These are phyloP conservation scores for Claviceps pazoutovae DNA, from an alignment of 2,329 filamentous ascomycete genomes.

Conservation along the genomic window DNA sequence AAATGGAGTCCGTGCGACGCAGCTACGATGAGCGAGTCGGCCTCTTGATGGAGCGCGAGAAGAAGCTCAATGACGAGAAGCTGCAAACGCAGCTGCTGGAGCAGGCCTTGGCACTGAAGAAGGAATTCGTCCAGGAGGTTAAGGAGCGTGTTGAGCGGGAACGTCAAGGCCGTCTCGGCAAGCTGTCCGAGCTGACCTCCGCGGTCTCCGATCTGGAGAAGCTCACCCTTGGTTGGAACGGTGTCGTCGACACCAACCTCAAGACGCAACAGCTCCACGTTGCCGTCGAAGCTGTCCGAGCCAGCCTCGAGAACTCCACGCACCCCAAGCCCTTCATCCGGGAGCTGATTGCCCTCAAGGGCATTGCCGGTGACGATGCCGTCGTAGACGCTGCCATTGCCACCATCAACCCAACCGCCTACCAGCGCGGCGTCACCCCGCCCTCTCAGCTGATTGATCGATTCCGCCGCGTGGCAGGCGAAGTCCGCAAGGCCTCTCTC, in stretches of 20 bases:
- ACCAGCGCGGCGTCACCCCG: conserved; percentile 81
- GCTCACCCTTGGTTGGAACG: conserved; percentile 79
- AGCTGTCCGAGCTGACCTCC: conserved; percentile 64
- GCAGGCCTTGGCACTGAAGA: conserved; percentile 80
- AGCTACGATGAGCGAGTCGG: conserved; percentile 70
- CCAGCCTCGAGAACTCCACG: conserved; percentile 58
- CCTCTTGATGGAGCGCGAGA: conserved; percentile 64
- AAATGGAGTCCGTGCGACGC: conserved; percentile 65
- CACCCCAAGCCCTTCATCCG: conserved; percentile 75
- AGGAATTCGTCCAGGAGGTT: conserved; percentile 67
- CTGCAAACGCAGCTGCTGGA: conserved; percentile 76
- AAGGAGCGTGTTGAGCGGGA: conserved; percentile 75
- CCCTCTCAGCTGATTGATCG: conserved; percentile 81
- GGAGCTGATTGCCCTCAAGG: conserved; percentile 88
- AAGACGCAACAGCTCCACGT: conserved; percentile 94
- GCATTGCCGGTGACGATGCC: conserved; percentile 70
- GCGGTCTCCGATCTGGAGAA: conserved; percentile 74
- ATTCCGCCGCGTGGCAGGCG: conserved; percentile 80
- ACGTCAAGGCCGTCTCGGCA: conserved; percentile 73
- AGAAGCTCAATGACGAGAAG: conserved; percentile 69
- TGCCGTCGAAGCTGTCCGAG: conserved; percentile 82
- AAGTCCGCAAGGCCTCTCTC: conserved; percentile 88
- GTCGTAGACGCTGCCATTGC: conserved; percentile 88
- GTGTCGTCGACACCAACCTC: conserved; percentile 77
- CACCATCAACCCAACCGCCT: conserved; percentile 88